Base-by-base conservation (phyloP, 2,329 filamentous ascomycete species). In the Trichoderma atrobrunneum region DNA sequence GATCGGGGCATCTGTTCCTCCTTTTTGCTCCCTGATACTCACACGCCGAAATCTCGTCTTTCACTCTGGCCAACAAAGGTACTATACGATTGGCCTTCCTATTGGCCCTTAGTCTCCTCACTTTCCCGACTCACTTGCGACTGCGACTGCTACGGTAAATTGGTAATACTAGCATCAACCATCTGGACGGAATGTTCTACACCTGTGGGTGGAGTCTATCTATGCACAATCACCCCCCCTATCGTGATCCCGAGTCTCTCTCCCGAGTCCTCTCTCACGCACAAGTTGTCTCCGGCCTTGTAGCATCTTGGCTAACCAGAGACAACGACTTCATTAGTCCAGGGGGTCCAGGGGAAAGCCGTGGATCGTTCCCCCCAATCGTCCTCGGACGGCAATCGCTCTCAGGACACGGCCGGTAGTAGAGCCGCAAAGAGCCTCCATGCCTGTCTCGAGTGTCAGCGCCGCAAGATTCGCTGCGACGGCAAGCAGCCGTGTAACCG, bases 401-500 rank as follows among this genome's bases (percentile, higher is more conserved):
- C 83, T 30, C 82, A 79, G 70, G 81, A 80, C 43, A 78, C 77
- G 10, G 76, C 76, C 26, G 79, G 80, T 10, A 80, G 82, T 62
- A 86, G 87, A 79, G 84, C 87, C 75, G 86, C 87, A 76, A 88
- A 86, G 43, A 88, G 86, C 72, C 85, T 86, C 30, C 86, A 92
- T 77, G 92, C 92, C 48, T 94, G 92, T 79, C 90, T 92, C 62
- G 91, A 93, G 77, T 94, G 93, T 82, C 91, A 94, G 78, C 87
- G 93, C 76, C 88, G 93, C 74, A 96, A 95, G 81, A 95, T 95
- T 71, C 91, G 93, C 74, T 96, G 93, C 78, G 92, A 95, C 82
- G 93, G 93, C 70, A 88, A 91, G 75, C 91, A 93, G 78, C 93
- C 93, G 12, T 96, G 93, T 78, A 92, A 92, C 48, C 93, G 94